phyloP scores from a whole-genome alignment of 352 stramenopile genomes.

The Globisporangium paddicum region DNA sequence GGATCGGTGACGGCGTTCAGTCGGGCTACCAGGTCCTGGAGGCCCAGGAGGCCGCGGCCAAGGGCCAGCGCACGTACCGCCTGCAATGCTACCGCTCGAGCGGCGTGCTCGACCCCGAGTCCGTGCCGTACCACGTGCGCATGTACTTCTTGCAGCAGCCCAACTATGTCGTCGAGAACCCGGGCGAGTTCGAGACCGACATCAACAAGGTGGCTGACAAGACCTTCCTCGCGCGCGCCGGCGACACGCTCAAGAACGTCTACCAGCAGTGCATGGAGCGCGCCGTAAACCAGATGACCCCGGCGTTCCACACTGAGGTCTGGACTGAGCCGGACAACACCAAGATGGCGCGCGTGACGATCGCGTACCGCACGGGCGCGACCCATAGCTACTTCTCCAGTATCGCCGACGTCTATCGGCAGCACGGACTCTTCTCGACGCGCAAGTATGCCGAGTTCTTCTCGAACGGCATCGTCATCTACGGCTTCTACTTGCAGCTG shows the following conservation, averaged over 20 bases:
- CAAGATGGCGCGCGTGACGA: slow-evolving; percentile 77
- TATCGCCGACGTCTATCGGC: slow-evolving; percentile 82
- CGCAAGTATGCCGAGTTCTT: slow-evolving; percentile 87
- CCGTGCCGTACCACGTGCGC: slow-evolving; percentile 76
- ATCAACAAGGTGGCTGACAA: slow-evolving; percentile 76
- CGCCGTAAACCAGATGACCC: slow-evolving; percentile 72
- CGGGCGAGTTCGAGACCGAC: slow-evolving; percentile 57
- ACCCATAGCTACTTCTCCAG: slow-evolving; percentile 87
- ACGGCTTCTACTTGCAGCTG: slow-evolving; percentile 81
- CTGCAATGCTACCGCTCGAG: slow-evolving; percentile 85
- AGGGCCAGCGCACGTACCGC: slow-evolving; percentile 63
- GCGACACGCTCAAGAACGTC: slow-evolving; percentile 58
- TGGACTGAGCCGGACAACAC: slow-evolving; percentile 66
- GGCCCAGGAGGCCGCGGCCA: slow-evolving; percentile 33
- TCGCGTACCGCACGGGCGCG: slow-evolving; percentile 69
- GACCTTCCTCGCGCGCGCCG: slow-evolving; percentile 67
- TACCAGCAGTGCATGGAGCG: slow-evolving; percentile 79
- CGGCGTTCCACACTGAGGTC: slow-evolving; percentile 74
- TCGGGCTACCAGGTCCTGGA: slow-evolving; percentile 76
- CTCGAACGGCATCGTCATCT: slow-evolving; percentile 81
- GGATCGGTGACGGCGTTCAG: slow-evolving; percentile 78
- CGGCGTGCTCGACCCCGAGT: slow-evolving; percentile 64
- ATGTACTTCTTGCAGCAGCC: slow-evolving; percentile 84
- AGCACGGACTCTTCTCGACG: slow-evolving; percentile 77
- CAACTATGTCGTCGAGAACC: slow-evolving; percentile 53